Evolutionary conservation across 2,329 filamentous ascomycete species (phyloP).

Genomic region (Stenocarpella maydis): DNA sequence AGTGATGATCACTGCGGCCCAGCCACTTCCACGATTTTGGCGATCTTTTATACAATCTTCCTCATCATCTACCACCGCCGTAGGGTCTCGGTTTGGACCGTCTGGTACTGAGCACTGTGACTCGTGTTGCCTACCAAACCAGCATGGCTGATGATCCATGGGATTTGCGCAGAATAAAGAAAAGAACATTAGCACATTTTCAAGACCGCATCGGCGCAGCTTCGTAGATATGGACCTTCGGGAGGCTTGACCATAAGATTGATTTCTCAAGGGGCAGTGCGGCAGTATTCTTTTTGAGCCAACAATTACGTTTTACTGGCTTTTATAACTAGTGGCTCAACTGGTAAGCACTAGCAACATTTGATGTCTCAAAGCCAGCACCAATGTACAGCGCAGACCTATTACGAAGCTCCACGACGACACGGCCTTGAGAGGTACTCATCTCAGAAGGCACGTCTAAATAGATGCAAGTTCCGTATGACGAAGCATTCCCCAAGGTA

Average conservation of each 20-base stretch:
- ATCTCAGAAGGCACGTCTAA: neutral
- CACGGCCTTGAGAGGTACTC: neutral
- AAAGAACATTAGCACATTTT: neutral
- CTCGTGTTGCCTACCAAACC: neutral
- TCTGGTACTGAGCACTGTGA: neutral
- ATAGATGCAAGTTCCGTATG: neutral
- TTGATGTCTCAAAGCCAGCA: too few relatives aligned
- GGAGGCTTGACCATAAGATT: neutral
- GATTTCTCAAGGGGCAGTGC: neutral
- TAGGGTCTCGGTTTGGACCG: neutral
- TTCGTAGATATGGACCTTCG: neutral
- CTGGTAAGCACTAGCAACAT: neutral
- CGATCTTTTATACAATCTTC: too few relatives aligned
- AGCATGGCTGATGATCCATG: neutral
- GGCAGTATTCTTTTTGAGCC: neutral
- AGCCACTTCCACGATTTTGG: neutral
- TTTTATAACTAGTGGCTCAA: neutral
- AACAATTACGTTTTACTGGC: neutral
- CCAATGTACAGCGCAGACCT: neutral
- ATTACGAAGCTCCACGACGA: neutral
- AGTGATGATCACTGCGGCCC: neutral
- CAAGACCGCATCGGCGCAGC: neutral
- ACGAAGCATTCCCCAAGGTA: neutral
- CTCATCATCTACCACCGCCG: neutral
- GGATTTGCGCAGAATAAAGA: too few relatives aligned